These are phyloP conservation scores for Chloranthus sessilifolius DNA, from an alignment of 164 flowering plant species.

Conservation along the genomic window DNA sequence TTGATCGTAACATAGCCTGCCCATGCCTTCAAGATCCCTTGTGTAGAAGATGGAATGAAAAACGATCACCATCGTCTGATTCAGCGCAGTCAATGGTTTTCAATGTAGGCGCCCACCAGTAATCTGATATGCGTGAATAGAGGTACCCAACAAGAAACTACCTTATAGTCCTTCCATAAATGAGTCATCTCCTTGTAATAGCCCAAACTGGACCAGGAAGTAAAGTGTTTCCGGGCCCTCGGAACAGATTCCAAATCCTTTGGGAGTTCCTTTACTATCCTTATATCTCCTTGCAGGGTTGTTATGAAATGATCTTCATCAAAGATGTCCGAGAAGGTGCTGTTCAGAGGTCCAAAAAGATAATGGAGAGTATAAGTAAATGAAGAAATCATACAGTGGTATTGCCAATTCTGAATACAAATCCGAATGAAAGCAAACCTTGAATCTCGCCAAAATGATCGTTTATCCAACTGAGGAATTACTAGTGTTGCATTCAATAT, in stretches of 20 bases:
- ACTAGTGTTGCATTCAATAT: conserved; percentile 94
- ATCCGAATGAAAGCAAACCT: conserved; percentile 41
- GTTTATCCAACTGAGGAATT: conserved; percentile 88
- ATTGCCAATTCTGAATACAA: not conserved
- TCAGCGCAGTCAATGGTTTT: too few relatives aligned
- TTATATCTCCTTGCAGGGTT: conserved; percentile 58
- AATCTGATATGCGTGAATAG: too few relatives aligned
- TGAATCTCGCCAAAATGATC: conserved; percentile 91
- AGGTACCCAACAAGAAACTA: too few relatives aligned
- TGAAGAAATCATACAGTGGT: not conserved
- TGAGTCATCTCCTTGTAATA: conserved; percentile 78
- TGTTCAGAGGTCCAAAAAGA: conserved; percentile 20
- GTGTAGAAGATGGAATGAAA: too few relatives aligned
- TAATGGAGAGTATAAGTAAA: not conserved
- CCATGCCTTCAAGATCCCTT: too few relatives aligned
- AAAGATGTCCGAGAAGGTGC: conserved; percentile 82
- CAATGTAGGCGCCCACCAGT: too few relatives aligned
- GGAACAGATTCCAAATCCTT: conserved; percentile 67
- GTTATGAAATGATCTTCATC: conserved; percentile 82
- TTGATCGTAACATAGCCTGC: too few relatives aligned
- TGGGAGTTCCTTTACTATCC: conserved; percentile 78
- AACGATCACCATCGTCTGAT: too few relatives aligned
- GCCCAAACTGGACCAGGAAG: conserved; percentile 72
- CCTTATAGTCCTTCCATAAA: conserved; percentile 78
- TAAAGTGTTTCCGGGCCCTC: conserved; percentile 82